Conservation (phyloP, 495 filamentous ascomycete species). For the Neurospora pannonica region DNA sequence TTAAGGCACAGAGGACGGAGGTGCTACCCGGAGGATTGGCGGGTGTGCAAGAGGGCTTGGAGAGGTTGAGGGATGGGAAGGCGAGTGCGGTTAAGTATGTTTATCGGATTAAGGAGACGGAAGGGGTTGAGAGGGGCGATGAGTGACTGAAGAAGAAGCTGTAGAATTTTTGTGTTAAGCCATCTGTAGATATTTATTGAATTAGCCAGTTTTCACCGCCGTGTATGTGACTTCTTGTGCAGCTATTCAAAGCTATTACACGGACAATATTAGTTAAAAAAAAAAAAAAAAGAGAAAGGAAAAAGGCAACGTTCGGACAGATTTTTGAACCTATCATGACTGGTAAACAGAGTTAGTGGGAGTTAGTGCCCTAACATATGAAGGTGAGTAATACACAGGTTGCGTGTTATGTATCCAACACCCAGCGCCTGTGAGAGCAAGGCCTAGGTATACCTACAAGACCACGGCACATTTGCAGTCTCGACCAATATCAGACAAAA, state of each 20-base stretch:
- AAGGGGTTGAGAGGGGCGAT: slow-evolving; percentile 16
- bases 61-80: slow-evolving; percentile 50
- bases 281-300: neutral
- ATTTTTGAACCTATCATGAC: neutral
- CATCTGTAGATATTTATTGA: neutral
- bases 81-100: slow-evolving; percentile 63
- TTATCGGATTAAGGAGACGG: slow-evolving; percentile 56
- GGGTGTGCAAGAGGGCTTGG: slow-evolving; percentile 47
- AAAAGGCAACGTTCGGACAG: neutral
- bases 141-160: neutral
- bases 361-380: neutral
- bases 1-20: slow-evolving; percentile 50
- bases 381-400: neutral
- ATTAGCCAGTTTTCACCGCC: neutral
- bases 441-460: neutral
- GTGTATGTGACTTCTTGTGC: neutral
- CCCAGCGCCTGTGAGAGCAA: neutral
- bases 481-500: neutral
- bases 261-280: neutral
- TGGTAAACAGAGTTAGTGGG: neutral
- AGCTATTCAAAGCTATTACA: neutral
- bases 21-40: slow-evolving; percentile 51
- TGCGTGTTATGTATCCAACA: neutral
- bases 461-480: neutral
- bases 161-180: neutral